Evolutionary conservation across 73 alveolate species (phyloP).

Genomic region (Paramecium octaurelia): DNA sequence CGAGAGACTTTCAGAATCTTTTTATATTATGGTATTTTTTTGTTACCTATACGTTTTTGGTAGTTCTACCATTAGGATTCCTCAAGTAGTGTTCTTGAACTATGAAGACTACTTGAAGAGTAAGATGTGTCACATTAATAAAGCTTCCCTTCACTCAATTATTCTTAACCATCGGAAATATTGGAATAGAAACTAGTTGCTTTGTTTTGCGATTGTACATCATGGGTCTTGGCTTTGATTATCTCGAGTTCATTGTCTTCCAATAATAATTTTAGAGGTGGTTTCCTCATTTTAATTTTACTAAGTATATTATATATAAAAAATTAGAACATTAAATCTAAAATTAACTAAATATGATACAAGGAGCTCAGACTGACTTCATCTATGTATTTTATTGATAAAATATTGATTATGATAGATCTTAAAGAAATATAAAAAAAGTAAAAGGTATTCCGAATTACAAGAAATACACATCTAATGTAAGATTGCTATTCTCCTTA

Average conservation of each 20-base stretch:
- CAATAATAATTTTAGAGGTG: neutral
- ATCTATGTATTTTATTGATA: neutral
- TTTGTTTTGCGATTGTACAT: neutral
- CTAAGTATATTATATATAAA: neutral
- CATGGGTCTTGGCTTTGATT: conserved; percentile 5
- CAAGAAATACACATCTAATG: neutral
- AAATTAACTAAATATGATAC: neutral
- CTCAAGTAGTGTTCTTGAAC: neutral
- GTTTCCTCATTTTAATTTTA: neutral
- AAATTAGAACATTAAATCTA: neutral
- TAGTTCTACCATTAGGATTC: neutral
- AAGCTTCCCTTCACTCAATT: conserved; percentile 5
- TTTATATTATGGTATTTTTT: neutral
- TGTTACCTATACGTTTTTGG: neutral
- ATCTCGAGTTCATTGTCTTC: conserved; percentile 6
- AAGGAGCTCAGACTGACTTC: neutral
- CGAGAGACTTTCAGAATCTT: neutral
- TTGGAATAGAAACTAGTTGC: conserved; percentile 9
- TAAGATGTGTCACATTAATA: neutral
- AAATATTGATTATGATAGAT: conserved; percentile 6
- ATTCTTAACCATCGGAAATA: neutral
- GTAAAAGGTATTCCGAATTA: neutral
- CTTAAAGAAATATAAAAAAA: conserved; percentile 5
- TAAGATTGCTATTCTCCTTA: neutral
- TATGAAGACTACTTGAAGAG: neutral